Percentiles rank a stretch among this genome's conserved stretches.
phyloP scores from a whole-genome alignment of 2,329 filamentous ascomycete species.

The Geosmithia flava region DNA sequence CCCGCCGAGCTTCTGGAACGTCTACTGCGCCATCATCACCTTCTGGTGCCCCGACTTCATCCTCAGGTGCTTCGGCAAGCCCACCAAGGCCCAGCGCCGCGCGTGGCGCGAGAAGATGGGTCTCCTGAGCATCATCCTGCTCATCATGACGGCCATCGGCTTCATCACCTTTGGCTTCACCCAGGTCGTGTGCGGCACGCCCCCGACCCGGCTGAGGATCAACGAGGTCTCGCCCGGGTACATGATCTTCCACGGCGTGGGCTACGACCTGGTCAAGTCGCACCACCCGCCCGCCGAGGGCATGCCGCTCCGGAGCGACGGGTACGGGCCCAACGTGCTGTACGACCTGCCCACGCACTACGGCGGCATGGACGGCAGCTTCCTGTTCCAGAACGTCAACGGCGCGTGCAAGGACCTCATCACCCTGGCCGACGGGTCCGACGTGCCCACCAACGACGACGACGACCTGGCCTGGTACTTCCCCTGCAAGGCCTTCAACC shows the following conservation, averaged over 20 bases:
- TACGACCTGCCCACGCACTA: conserved; percentile 75
- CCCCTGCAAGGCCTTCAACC: conserved; percentile 81
- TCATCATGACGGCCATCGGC: conserved; percentile 81
- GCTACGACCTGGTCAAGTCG: conserved; percentile 71
- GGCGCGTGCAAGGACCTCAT: conserved; percentile 91
- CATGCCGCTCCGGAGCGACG: conserved; percentile 44
- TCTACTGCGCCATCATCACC: conserved; percentile 87
- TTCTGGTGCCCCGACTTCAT: conserved; percentile 89
- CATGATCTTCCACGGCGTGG: conserved; percentile 93
- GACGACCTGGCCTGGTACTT: conserved; percentile 91
- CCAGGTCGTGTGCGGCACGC: conserved; percentile 66
- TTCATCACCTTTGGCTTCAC: conserved; percentile 97
- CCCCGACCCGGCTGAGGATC: conserved; percentile 60
- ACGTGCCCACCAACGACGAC: conserved; percentile 63
- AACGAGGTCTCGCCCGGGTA: conserved; percentile 74
- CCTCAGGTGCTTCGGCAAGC: conserved; percentile 74
- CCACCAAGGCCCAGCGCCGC: conserved; percentile 71
- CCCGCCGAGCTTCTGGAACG: conserved; percentile 84
- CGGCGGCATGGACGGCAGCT: conserved; percentile 86
- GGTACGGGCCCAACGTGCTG: conserved; percentile 60
- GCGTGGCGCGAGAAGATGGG: conserved; percentile 99
- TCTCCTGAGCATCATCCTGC: conserved; percentile 80
- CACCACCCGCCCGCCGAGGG: conserved; percentile 70
- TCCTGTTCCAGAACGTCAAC: conserved; percentile 97
- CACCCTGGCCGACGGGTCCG: conserved; percentile 54